Evolutionary conservation across 1,139 yeast species (phyloP).

Genomic region (Entelexis sorbosivorans): DNA sequence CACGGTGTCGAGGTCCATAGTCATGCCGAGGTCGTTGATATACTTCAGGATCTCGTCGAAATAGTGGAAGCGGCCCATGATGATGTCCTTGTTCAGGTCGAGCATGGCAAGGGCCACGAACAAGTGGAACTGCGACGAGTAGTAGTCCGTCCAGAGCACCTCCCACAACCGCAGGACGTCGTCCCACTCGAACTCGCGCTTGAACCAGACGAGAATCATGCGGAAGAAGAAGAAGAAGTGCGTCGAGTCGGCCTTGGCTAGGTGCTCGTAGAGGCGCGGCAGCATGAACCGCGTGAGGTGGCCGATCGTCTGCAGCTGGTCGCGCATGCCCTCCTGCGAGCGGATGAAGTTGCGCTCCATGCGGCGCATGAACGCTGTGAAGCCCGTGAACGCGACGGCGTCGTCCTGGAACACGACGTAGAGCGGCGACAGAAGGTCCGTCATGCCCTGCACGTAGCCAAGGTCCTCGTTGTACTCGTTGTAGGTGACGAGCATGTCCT

Average conservation of each 20-base stretch:
- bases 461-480: slow-evolving; percentile 72
- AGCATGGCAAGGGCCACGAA: slow-evolving; percentile 79
- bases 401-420: slow-evolving; percentile 74
- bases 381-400: slow-evolving; percentile 76
- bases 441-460: slow-evolving; percentile 98
- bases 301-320: slow-evolving; percentile 71
- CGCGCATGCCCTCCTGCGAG: slow-evolving; percentile 87
- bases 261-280: slow-evolving; percentile 70
- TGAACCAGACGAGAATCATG: slow-evolving; percentile 90
- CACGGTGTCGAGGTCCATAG: slow-evolving; percentile 60
- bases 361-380: slow-evolving; percentile 76
- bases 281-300: slow-evolving; percentile 80
- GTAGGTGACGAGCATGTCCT: slow-evolving; percentile 74
- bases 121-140: slow-evolving; percentile 75
- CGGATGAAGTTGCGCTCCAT: slow-evolving; percentile 91
- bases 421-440: slow-evolving; percentile 79
- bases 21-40: slow-evolving; percentile 78
- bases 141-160: slow-evolving; percentile 75
- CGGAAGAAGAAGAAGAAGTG: slow-evolving; percentile 89
- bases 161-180: slow-evolving; percentile 83
- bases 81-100: slow-evolving; percentile 73
- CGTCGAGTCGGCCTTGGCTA: slow-evolving; percentile 77
- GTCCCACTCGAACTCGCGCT: slow-evolving; percentile 77
- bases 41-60: slow-evolving; percentile 90
- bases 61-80: slow-evolving; percentile 56